phyloP scores from a whole-genome alignment of 345 rosid genomes.

The Lumnitzera racemosa region DNA sequence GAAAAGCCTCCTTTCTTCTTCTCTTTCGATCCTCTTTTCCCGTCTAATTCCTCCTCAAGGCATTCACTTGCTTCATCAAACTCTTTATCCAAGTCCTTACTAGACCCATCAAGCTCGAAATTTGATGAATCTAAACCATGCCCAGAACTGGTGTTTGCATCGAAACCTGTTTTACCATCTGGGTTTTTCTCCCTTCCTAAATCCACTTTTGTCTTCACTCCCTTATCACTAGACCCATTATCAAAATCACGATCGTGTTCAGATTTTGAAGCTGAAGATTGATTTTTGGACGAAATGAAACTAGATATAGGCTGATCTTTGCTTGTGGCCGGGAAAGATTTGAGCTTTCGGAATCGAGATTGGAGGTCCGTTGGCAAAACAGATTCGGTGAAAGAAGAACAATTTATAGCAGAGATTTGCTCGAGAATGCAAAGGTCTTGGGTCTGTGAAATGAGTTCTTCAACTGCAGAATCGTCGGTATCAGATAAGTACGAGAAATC shows the following conservation, averaged over 20 bases:
- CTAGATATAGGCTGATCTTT: conserved; percentile 12
- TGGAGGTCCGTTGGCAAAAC: conserved; percentile 66
- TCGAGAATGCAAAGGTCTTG: conserved; percentile 68
- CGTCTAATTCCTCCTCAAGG: not conserved
- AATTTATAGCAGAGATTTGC: conserved; percentile 66
- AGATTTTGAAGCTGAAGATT: too few relatives aligned
- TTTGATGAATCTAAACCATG: too few relatives aligned
- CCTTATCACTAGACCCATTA: not conserved
- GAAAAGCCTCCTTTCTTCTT: not conserved
- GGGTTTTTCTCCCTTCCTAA: too few relatives aligned
- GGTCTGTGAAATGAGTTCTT: conserved; percentile 59
- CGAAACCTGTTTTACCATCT: too few relatives aligned
- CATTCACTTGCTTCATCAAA: conserved; percentile 1
- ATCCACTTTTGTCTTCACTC: too few relatives aligned
- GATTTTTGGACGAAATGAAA: too few relatives aligned
- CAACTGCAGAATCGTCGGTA: conserved; percentile 66
- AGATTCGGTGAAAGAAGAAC: conserved; percentile 45
- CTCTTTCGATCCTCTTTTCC: not conserved
- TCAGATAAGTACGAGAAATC: conserved; percentile 59
- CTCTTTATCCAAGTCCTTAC: not conserved
- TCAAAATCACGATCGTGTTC: not conserved
- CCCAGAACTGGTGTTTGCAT: too few relatives aligned
- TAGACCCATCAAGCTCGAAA: not conserved
- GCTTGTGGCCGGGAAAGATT: conserved; percentile 40
- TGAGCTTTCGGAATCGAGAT: conserved; percentile 66